These are phyloP conservation scores for Cocos nucifera DNA, from an alignment of 176 grass and related monocot genomes.

Conservation along the genomic window DNA sequence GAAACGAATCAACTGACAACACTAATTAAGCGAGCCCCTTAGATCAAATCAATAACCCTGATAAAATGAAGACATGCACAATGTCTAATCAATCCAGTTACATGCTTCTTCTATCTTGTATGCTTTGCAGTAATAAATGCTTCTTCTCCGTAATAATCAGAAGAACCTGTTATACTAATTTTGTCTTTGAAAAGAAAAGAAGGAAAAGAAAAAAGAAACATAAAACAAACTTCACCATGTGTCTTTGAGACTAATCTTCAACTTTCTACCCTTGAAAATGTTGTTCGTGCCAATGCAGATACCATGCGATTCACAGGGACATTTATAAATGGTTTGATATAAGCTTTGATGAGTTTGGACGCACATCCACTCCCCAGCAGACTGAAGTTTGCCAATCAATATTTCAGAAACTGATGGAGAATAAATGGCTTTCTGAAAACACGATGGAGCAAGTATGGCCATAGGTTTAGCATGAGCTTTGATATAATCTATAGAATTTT, in stretches of 20 bases:
- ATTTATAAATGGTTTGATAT: conserved; percentile 97
- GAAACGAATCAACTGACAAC: no score
- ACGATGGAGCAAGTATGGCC: conserved; percentile 79
- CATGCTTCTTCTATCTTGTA: no score
- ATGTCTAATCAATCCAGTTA: no score
- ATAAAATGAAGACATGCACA: no score
- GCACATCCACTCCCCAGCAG: conserved; percentile 69
- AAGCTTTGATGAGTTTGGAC: conserved; percentile 95
- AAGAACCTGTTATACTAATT: no score
- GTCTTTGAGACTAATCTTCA: not conserved
- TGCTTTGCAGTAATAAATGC: no score
- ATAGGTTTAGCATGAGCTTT: not conserved
- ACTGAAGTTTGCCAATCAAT: conserved; percentile 87
- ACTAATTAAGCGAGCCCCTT: no score
- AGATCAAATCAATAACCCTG: no score
- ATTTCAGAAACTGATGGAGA: conserved; percentile 87
- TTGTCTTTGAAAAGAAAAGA: no score
- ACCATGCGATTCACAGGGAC: conserved; percentile 75
- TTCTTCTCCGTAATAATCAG: no score
- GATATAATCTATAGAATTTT: not conserved
- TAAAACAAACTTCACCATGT: not conserved
- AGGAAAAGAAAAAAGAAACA: not conserved
- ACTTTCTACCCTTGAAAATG: conserved; percentile 7
- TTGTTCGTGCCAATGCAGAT: conserved; percentile 41
- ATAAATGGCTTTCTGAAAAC: conserved; percentile 89